Percentiles rank a stretch among this genome's conserved stretches.
Evolutionary conservation across 2,329 filamentous ascomycete species (phyloP).

Genomic region (Fusarium nematophilum): DNA sequence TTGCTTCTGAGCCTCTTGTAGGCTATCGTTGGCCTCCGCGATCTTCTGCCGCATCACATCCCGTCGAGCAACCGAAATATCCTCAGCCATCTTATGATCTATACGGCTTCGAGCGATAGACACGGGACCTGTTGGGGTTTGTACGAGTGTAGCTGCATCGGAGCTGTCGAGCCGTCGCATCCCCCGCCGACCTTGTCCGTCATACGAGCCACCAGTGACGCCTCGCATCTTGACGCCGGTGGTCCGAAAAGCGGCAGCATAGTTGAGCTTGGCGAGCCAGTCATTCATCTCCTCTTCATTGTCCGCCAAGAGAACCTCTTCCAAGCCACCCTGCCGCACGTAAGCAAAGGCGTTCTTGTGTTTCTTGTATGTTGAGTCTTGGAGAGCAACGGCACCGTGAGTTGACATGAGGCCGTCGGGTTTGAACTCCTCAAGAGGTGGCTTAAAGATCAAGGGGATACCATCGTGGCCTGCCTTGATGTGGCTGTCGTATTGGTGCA

Average conservation of each 20-base stretch:
- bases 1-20: constrained; percentile 78
- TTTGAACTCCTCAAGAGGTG: constrained; percentile 91
- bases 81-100: constrained; percentile 84
- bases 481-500: constrained; percentile 87
- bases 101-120: constrained; percentile 79
- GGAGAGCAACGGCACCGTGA: constrained; percentile 87
- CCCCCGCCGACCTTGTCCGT: constrained; percentile 80
- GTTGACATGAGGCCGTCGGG: constrained; percentile 94
- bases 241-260: constrained; percentile 92
- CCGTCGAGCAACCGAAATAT: constrained; percentile 84
- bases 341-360: constrained; percentile 97
- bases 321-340: constrained; percentile 84
- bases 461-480: constrained; percentile 80
- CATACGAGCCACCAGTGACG: constrained; percentile 85
- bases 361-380: constrained; percentile 89
- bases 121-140: constrained; percentile 79
- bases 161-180: constrained; percentile 77
- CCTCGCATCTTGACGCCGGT: constrained; percentile 92
- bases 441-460: constrained; percentile 87
- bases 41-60: constrained; percentile 89
- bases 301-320: constrained; percentile 92
- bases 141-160: constrained; percentile 68
- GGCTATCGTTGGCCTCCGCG: constrained; percentile 81
- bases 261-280: constrained; percentile 96
- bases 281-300: constrained; percentile 94